These are phyloP conservation scores for Arachis monticola DNA, from an alignment of 331 rosid species.

Conservation along the genomic window DNA sequence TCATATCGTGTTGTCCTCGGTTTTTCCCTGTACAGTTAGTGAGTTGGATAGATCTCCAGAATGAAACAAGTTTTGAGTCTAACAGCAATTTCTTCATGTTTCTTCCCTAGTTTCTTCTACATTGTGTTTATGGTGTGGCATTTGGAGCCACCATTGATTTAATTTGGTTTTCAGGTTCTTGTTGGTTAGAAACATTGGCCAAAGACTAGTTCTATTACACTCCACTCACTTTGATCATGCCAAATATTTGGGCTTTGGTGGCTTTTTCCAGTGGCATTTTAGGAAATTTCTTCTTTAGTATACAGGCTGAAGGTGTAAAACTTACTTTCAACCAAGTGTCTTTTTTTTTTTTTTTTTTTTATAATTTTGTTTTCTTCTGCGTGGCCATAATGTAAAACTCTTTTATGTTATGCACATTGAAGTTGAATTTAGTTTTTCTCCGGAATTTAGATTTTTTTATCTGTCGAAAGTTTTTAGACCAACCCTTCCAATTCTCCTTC, in stretches of 20 bases:
- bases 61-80: constrained; percentile 64
- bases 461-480: no score
- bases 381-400: constrained; percentile 45
- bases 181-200: constrained; percentile 42
- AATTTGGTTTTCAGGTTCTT: constrained; percentile 22
- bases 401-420: constrained; percentile 35
- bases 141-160: constrained; percentile 48
- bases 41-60: constrained; percentile 72
- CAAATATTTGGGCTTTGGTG: constrained; percentile 56
- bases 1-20: constrained; percentile 60
- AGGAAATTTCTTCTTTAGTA: constrained; percentile 32
- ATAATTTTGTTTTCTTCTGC: background rate
- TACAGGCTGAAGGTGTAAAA: constrained; percentile 50
- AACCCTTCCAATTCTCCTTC: no score
- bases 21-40: constrained; percentile 75
- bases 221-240: constrained; percentile 48
- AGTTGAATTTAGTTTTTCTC: constrained; percentile 41
- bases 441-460: no score
- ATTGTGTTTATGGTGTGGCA: constrained; percentile 46
- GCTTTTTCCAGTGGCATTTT: constrained; percentile 41
- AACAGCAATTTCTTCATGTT: constrained; percentile 38
- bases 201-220: constrained; percentile 10
- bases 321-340: constrained; percentile 42
- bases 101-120: constrained; percentile 47
- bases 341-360: constrained; percentile 6